Evolutionary conservation across 2,329 filamentous ascomycete species (phyloP), one percentile per base, ranked within the genome.

Genomic region (Phialocephala sp.): DNA sequence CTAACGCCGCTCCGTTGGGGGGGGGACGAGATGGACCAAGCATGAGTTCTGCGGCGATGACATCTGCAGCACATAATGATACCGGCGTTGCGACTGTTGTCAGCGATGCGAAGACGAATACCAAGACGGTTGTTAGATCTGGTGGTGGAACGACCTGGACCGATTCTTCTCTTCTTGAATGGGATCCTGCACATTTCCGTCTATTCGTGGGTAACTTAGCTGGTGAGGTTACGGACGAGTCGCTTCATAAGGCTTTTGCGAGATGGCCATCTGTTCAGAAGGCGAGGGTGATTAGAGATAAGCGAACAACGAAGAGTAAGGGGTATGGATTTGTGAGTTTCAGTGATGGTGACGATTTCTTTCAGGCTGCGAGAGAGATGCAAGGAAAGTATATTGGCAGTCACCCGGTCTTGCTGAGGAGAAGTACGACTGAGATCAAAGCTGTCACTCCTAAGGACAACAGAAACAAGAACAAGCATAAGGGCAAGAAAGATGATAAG

Each of bases 301-400:
- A 97, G 83, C 89, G 93, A 66, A 97, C 94, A 0, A 95, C 91
- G 63, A 99, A 99, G 81, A 96, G 92, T 75, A 97, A 95, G 77
- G 95, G 94, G 0, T 99, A 92, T 76, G 95, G 95, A 2, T 99
- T 99, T 76, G 94, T 99, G 63, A 95, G 92, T 79, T 98, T 99
- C 80, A 91, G 89, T 73, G 92, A 97, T 76, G 92, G 93, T 36
- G 95, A 99, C 77, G 94, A 97, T 75, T 98, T 96, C 78, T 98
- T 99, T 83, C 88, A 92, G 74, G 94, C 95, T 1, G 94, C 93
- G 74, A 93, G 95, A 80, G 94, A 98, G 81, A 98, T 98, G 95
- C 92, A 97, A 75, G 94, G 94, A 73, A 98, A 99, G 81, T 99
- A 99, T 80, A 98, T 99, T 76, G 94, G 97, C 74, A 97, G 93